These are phyloP conservation scores for Lentinula detonsa DNA, from an alignment of 768 basidiomycete genomes.

Conservation along the genomic window DNA sequence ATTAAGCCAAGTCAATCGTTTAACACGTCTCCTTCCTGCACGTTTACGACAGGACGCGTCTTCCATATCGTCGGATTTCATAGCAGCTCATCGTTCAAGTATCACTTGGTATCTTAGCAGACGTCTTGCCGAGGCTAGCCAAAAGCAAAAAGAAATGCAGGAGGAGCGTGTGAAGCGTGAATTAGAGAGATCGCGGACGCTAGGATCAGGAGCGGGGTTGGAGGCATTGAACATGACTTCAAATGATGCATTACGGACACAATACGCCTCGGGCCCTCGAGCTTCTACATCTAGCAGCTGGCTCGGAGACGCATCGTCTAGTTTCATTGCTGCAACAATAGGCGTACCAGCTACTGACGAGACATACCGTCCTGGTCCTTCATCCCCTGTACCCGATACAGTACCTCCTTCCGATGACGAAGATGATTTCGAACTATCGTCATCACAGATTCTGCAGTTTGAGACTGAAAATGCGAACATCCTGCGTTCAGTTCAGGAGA, in stretches of 20 bases:
- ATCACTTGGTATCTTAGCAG: slow-evolving; percentile 89
- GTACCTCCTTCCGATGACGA: slow-evolving; percentile 52
- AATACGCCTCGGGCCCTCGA: slow-evolving; percentile 12
- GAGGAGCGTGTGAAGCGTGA: slow-evolving; percentile 90
- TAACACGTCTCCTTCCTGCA: slow-evolving; percentile 66
- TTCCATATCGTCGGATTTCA: slow-evolving; percentile 54
- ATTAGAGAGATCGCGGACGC: slow-evolving; percentile 72
- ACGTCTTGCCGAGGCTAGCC: slow-evolving; percentile 72
- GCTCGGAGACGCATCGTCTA: slow-evolving; percentile 56
- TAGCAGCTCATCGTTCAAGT: slow-evolving; percentile 90
- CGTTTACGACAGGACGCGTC: slow-evolving; percentile 57
- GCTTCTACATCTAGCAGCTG: slow-evolving; percentile 41
- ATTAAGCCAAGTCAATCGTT: slow-evolving; percentile 56
- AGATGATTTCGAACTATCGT: slow-evolving; percentile 76
- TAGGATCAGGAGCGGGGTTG: slow-evolving; percentile 74
- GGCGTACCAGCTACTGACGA: slow-evolving; percentile 35
- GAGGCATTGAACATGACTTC: slow-evolving; percentile 47
- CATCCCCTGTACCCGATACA: slow-evolving; percentile 16
- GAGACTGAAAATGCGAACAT: slow-evolving; percentile 89
- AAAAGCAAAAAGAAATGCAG: slow-evolving; percentile 82
- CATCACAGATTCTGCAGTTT: slow-evolving; percentile 88
- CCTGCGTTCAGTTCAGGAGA: slow-evolving; percentile 77
- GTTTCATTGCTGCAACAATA: slow-evolving; percentile 55
- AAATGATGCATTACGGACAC: slow-evolving; percentile 16
- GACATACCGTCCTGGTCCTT: slow-evolving; percentile 16